Evolutionary conservation across 2,329 filamentous ascomycete genomes (phyloP).

Genomic region (Mycosphaerelloides madeirae): DNA sequence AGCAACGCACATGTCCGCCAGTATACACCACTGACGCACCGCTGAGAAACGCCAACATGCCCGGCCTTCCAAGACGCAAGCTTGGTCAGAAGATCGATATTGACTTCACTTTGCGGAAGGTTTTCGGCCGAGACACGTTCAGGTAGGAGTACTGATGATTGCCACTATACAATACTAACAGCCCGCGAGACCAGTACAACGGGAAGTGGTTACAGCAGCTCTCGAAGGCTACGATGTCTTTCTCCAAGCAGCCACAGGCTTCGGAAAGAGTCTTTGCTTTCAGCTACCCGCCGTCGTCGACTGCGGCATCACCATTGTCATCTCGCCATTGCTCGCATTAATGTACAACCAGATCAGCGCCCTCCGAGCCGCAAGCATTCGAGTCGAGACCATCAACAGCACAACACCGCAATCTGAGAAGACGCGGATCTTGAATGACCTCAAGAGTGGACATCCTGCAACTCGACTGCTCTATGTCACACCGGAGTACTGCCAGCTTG

Average conservation of each 20-base stretch:
- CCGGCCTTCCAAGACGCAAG: conserved; percentile 17
- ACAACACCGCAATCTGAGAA: conserved; percentile 65
- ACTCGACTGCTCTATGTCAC: conserved; percentile 88
- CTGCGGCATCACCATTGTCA: conserved; percentile 82
- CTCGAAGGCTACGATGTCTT: conserved; percentile 85
- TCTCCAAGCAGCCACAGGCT: conserved; percentile 82
- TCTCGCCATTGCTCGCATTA: conserved; percentile 81
- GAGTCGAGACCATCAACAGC: conserved; percentile 82
- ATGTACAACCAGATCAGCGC: conserved; percentile 95
- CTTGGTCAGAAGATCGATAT: conserved; percentile 31
- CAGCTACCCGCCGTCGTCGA: conserved; percentile 86
- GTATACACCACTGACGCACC: no score
- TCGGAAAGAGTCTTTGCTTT: conserved; percentile 91
- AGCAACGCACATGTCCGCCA: no score
- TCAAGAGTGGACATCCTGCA: conserved; percentile 79
- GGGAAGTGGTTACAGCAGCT: conserved; percentile 79
- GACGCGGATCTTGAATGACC: conserved; percentile 67
- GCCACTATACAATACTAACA: conserved; percentile 4
- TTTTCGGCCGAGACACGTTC: conserved; percentile 33
- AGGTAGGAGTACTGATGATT: conserved; percentile 18
- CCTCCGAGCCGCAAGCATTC: conserved; percentile 66
- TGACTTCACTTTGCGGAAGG: conserved; percentile 35
- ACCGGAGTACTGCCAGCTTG: conserved; percentile 76
- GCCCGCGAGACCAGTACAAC: conserved; percentile 64
- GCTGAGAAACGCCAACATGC: conserved; percentile 18